Evolutionary conservation across 2,329 filamentous ascomycete species (phyloP).

Genomic region (Botryosphaeria dothidea): DNA sequence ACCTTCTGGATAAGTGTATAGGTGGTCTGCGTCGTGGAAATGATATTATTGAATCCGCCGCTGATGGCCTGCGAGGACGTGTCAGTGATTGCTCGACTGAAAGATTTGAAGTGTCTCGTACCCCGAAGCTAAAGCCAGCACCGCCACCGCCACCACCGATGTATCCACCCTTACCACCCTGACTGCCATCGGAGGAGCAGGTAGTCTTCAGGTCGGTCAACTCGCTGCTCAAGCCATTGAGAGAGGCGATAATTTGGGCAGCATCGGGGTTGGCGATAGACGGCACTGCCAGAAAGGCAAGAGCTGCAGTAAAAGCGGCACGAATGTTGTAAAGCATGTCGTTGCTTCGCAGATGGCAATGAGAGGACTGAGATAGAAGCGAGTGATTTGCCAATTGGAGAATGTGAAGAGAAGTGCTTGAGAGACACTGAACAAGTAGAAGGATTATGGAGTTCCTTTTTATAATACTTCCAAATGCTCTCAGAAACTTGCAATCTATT

Average conservation of each 20-base stretch:
- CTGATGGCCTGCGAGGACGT: neutral
- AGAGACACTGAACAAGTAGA: neutral
- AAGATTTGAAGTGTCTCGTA: neutral
- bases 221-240: neutral
- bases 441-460: neutral
- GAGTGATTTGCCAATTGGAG: neutral
- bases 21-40: neutral
- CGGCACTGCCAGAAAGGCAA: neutral
- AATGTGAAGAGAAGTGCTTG: neutral
- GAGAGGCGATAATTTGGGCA: neutral
- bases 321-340: neutral
- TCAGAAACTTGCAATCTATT: neutral
- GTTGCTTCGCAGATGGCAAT: neutral
- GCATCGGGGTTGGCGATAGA: neutral
- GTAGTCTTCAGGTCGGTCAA: neutral
- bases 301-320: neutral
- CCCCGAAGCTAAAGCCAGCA: neutral
- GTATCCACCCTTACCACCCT: too few species aligned
- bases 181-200: too few species aligned
- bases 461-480: neutral
- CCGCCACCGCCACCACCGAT: too few species aligned
- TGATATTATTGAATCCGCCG: neutral
- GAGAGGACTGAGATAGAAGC: too few species aligned
- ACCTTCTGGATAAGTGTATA: neutral
- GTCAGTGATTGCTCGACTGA: neutral